A percentile compares a stretch with the other conserved stretches of the same genome.
These are phyloP conservation scores for Hygrophorus pudorinus DNA, from an alignment of 768 basidiomycete genomes.

Conservation along the genomic window DNA sequence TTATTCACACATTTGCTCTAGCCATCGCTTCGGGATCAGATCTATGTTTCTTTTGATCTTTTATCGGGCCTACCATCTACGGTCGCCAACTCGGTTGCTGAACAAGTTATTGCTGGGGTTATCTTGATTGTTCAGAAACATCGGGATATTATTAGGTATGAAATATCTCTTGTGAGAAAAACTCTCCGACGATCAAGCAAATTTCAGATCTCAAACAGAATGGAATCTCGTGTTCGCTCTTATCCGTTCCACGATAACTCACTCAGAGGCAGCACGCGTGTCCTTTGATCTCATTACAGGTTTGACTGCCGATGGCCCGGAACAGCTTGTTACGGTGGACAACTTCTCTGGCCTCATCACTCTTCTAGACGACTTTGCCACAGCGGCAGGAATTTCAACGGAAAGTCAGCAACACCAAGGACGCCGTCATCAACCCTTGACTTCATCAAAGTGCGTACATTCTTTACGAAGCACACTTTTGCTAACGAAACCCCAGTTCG, in stretches of 20 bases:
- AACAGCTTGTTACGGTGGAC: constrained; percentile 57
- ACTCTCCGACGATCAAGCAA: constrained; percentile 1
- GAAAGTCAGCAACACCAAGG: constrained; percentile 48
- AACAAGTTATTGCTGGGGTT: constrained; percentile 84
- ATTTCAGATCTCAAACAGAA: constrained; percentile 75
- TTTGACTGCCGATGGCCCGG: constrained; percentile 53
- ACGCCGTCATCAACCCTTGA: constrained; percentile 39
- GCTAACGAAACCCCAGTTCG: constrained; percentile 35
- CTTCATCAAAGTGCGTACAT: constrained; percentile 38
- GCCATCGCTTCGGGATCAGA: constrained; percentile 82
- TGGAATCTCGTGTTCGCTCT: constrained; percentile 92
- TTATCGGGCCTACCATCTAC: constrained; percentile 68
- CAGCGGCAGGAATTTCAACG: constrained; percentile 49
- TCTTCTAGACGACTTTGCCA: constrained; percentile 81
- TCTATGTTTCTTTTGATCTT: constrained; percentile 89
- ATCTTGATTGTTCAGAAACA: constrained; percentile 72
- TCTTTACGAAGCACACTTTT: background rate
- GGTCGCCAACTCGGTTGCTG: constrained; percentile 78
- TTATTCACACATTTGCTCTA: constrained; percentile 18
- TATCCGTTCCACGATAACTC: constrained; percentile 73
- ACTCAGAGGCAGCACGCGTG: constrained; percentile 78
- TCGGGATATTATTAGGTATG: constrained; percentile 56
- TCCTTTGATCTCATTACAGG: constrained; percentile 72
- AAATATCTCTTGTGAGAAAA: background rate
- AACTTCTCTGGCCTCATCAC: constrained; percentile 75